These are phyloP conservation scores for Monosporascus cannonballus DNA, from an alignment of 2,329 filamentous ascomycete species.

Conservation along the genomic window DNA sequence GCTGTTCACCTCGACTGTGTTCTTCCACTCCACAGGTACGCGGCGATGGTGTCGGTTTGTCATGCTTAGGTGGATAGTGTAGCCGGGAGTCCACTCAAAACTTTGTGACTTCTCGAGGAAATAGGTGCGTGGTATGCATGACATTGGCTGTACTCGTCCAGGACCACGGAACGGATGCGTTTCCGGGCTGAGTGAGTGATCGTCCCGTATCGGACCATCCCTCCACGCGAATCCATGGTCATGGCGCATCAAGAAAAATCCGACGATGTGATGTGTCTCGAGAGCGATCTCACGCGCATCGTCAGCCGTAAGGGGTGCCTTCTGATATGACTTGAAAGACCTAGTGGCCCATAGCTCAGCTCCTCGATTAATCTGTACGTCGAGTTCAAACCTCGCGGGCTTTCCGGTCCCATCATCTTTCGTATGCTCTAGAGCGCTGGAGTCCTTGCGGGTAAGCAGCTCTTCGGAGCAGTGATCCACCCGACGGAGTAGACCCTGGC, in stretches of 20 bases:
- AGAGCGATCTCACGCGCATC: constrained; percentile 40
- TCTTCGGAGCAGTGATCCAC: constrained; percentile 47
- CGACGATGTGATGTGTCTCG: constrained; percentile 44
- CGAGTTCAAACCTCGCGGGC: constrained; percentile 42
- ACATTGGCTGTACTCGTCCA: constrained; percentile 37
- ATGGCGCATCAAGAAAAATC: constrained; percentile 43
- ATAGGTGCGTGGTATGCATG: constrained; percentile 38
- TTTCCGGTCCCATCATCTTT: constrained; percentile 32
- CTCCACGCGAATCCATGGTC: constrained; percentile 45
- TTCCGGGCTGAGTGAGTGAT: constrained; percentile 29
- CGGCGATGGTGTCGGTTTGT: constrained; percentile 33
- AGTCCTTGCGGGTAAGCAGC: constrained; percentile 47
- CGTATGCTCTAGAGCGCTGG: constrained; percentile 36
- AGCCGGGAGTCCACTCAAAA: constrained; percentile 45
- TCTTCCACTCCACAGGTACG: constrained; percentile 30
- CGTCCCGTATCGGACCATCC: constrained; percentile 35
- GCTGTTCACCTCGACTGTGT: constrained; percentile 38
- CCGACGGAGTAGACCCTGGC: constrained; percentile 41
- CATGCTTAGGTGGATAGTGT: constrained; percentile 39
- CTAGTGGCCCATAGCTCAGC: constrained; percentile 36
- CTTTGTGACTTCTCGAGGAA: constrained; percentile 39
- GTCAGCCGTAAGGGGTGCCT: constrained; percentile 36
- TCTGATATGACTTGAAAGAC: constrained; percentile 45
- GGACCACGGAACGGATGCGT: constrained; percentile 32
- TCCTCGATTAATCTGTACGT: constrained; percentile 37